Base-by-base conservation (phyloP, 1,284 basidiomycete genomes). In the Apiotrichum laibachii region DNA sequence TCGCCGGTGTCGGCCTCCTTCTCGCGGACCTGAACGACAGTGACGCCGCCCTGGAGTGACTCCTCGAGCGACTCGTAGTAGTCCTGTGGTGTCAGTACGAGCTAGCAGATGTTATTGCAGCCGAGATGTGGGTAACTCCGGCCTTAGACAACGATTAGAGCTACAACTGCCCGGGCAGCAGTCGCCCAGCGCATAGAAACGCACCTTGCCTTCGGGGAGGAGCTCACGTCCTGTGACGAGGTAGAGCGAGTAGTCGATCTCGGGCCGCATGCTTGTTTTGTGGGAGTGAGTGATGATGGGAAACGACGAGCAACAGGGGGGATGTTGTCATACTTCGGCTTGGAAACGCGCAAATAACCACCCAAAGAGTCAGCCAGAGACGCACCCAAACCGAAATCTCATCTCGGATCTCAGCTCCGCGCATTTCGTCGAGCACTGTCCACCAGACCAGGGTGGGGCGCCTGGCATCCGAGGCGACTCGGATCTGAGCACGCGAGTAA, bases 11-110 rank as follows among this genome's bases (percentile, higher is more conserved):
- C 90, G 0, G 83, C 77, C 10, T 83, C 78, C 77, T 96, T 96
- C 78, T 95, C 92, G 48, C 92, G 82, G 15, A 95, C 82, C 76
- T 97, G 94, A 0, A 96, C 90, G 39, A 95, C 72, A 0, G 90
- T 92, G 0, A 96, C 92, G 15, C 92, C 89, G 26, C 92, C 92
- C 70, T 86, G 80, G 10, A 94, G 79, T 2, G 92, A 84, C 86
- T 89, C 85, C 81, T 91, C 89, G 55, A 96, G 81, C 33, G 84
- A 87, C 67, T 88, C 81, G 50, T 85, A 82, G 78, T 91, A 93
- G 64, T 86, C 81, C 89, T 91, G 52, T 26, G 13, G 49, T 31
- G 26, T 31, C 26, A 31, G 26, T 31, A 52, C 5, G 19, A 37
- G 48, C 37, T 12, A 50, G 35, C 18, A 19, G 35, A n/a, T n/a